Conservation (phyloP, 352 stramenopile genomes). For the Globisporangium irregulare region DNA sequence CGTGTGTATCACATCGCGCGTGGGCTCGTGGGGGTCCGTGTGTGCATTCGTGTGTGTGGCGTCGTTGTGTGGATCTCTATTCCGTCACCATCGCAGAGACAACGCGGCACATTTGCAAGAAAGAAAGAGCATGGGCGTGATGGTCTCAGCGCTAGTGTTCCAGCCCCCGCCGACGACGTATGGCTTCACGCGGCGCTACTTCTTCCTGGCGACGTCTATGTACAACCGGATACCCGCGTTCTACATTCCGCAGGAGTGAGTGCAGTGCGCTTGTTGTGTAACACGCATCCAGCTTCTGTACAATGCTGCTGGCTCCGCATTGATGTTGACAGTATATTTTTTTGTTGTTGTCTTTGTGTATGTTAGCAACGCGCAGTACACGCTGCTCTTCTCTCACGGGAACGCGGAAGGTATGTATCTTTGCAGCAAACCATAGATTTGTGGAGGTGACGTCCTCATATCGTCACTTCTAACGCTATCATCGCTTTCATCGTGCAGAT, state of each 20-base stretch:
- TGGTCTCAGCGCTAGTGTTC: constrained; percentile 85
- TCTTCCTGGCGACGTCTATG: constrained; percentile 90
- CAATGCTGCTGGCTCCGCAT: background rate
- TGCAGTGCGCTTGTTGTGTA: constrained; percentile 2
- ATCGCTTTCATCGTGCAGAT: constrained; percentile 43
- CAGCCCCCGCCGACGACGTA: constrained; percentile 83
- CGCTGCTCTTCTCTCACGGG: constrained; percentile 96
- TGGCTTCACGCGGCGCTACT: constrained; percentile 83
- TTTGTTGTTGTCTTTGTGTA: background rate
- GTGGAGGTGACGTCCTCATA: background rate
- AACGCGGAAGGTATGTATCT: constrained; percentile 90
- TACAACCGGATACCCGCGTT: constrained; percentile 93
- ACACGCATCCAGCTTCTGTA: background rate
- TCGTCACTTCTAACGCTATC: constrained; percentile 2
- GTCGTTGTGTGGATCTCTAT: background rate
- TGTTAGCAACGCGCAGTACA: constrained; percentile 89
- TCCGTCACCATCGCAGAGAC: background rate
- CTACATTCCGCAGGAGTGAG: constrained; percentile 90
- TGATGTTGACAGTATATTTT: background rate
- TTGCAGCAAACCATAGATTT: background rate
- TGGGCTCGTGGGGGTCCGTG: background rate
- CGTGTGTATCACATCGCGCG: background rate
- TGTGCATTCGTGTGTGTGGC: background rate
- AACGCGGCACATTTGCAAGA: constrained; percentile 7
- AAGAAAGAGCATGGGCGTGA: constrained; percentile 55